These are phyloP conservation scores for Platanthera zijinensis DNA, from an alignment of 106 monocot genomes.

Conservation along the genomic window DNA sequence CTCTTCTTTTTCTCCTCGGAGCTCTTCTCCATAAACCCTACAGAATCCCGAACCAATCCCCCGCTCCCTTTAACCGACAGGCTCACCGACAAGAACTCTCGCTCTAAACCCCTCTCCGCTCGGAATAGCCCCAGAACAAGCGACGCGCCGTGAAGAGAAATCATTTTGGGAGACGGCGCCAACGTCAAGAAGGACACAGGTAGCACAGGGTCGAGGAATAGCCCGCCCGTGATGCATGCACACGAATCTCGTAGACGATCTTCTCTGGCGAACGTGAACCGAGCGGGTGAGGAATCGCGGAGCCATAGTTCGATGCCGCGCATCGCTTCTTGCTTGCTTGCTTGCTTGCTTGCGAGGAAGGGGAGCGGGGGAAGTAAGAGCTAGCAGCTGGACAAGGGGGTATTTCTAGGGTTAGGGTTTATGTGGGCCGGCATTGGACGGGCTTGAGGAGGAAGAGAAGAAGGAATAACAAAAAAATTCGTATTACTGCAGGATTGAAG, in stretches of 20 bases:
- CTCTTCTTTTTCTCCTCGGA: conserved; percentile 16
- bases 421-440: conserved; percentile 1
- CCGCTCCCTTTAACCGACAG: conserved; percentile 64
- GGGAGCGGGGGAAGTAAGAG: neutral
- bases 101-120: neutral
- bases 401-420: conserved; percentile 22
- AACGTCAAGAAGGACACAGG: conserved; percentile 28
- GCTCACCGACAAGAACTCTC: conserved; percentile 66
- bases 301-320: conserved; percentile 40
- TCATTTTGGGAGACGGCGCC: conserved; percentile 12
- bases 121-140: neutral
- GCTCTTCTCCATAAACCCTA: conserved; percentile 32
- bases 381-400: neutral
- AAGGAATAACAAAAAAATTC: neutral
- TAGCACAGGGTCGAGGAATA: conserved; percentile 47
- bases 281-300: conserved; percentile 17
- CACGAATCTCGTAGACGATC: neutral
- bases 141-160: neutral
- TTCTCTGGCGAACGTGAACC: neutral
- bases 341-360: too few relatives aligned
- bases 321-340: conserved; percentile 17
- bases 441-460: conserved; percentile 2
- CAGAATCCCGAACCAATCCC: conserved; percentile 38
- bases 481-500: neutral
- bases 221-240: conserved; percentile 27